Conservation (phyloP, 306 rosid species). For the Comarum palustre region DNA sequence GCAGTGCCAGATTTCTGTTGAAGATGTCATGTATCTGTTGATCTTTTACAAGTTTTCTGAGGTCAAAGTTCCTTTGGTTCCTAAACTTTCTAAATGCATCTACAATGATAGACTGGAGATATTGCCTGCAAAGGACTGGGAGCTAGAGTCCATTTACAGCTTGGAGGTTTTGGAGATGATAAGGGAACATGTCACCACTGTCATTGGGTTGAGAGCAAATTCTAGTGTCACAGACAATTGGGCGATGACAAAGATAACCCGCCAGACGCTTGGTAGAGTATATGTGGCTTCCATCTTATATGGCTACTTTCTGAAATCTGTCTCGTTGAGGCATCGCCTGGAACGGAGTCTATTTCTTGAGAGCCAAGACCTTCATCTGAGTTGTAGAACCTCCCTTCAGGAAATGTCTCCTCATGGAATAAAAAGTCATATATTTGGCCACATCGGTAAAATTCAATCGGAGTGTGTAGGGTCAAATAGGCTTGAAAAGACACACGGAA, state of each 20-base stretch:
- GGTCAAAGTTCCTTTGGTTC: conserved; percentile 76
- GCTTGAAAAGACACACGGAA: conserved; percentile 43
- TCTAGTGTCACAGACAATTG: conserved; percentile 77
- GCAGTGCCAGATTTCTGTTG: conserved; percentile 66
- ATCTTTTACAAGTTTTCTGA: conserved; percentile 79
- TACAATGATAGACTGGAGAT: conserved; percentile 90
- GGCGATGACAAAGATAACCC: conserved; percentile 68
- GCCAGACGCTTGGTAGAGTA: conserved; percentile 48
- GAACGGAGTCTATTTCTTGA: conserved; percentile 52
- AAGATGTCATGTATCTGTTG: conserved; percentile 83
- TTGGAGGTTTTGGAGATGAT: conserved; percentile 73
- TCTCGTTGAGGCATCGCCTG: conserved; percentile 58
- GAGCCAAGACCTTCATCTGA: conserved; percentile 42
- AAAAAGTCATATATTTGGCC: conserved; percentile 44
- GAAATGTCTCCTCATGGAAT: conserved; percentile 45
- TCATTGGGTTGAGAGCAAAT: conserved; percentile 78
- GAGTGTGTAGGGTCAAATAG: conserved; percentile 30
- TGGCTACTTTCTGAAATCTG: conserved; percentile 88
- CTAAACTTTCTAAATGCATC: conserved; percentile 74
- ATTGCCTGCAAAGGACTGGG: conserved; percentile 89
- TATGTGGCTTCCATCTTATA: conserved; percentile 78
- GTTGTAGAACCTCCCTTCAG: conserved; percentile 37
- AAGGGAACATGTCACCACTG: conserved; percentile 65
- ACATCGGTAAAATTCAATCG: conserved; percentile 33
- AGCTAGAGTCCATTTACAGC: conserved; percentile 75